These are phyloP conservation scores for Penicillium macrosclerotiorum DNA, from an alignment of 495 filamentous ascomycete species.

Conservation along the genomic window DNA sequence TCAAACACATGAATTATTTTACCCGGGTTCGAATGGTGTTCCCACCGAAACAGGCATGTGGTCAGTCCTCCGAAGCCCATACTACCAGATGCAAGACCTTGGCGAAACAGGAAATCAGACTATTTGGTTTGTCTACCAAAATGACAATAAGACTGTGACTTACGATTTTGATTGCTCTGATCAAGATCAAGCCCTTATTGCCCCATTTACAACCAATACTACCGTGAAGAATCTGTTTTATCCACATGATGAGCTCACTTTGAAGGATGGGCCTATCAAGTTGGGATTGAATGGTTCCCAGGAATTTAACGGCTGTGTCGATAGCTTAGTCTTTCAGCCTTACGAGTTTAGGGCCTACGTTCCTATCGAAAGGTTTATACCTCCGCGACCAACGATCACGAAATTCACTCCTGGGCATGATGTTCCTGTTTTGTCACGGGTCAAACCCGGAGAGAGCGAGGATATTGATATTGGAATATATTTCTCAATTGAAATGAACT, in stretches of 20 bases:
- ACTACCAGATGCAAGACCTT: conserved; percentile 52
- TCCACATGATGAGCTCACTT: conserved; percentile 55
- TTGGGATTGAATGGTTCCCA: conserved; percentile 44
- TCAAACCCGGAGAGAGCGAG: conserved; percentile 42
- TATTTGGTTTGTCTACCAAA: conserved; percentile 68
- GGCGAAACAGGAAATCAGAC: conserved; percentile 48
- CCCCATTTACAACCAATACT: conserved; percentile 55
- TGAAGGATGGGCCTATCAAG: conserved; percentile 39
- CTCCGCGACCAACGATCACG: conserved; percentile 64
- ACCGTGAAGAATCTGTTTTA: conserved; percentile 68
- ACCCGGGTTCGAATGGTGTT: conserved; percentile 52
- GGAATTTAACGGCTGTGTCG: conserved; percentile 56
- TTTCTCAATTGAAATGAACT: conserved; percentile 65
- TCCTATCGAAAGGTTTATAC: conserved; percentile 46
- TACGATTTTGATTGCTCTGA: conserved; percentile 62
- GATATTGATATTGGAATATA: conserved; percentile 51
- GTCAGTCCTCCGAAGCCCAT: conserved; percentile 57
- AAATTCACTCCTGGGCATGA: conserved; percentile 66
- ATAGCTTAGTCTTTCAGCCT: conserved; percentile 48
- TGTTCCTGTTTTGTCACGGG: conserved; percentile 51
- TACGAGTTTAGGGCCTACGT: conserved; percentile 67
- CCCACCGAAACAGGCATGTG: conserved; percentile 67
- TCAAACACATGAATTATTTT: conserved; percentile 50
- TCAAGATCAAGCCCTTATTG: conserved; percentile 47
- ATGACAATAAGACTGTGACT: conserved; percentile 53